Evolutionary conservation across 2,329 filamentous ascomycete genomes (phyloP).

Genomic region (Acephala macrosclerotiorum): DNA sequence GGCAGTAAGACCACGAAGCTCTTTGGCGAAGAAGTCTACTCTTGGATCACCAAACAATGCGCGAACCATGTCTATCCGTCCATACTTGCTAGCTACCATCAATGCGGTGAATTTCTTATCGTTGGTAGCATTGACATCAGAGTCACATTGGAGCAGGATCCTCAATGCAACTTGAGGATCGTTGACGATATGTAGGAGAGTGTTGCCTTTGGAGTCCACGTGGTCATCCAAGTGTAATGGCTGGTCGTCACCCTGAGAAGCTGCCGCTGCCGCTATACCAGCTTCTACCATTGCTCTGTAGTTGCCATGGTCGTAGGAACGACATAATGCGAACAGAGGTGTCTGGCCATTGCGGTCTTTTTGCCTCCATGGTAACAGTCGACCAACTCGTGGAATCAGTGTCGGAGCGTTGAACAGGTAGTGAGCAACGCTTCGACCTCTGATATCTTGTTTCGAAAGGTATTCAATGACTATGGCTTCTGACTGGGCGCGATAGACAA

Average conservation of each 20-base stretch:
- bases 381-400: slow-evolving; percentile 79
- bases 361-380: slow-evolving; percentile 84
- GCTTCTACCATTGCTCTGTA: slow-evolving; percentile 89
- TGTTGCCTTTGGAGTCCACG: slow-evolving; percentile 91
- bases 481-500: slow-evolving; percentile 65
- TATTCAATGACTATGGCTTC: slow-evolving; percentile 70
- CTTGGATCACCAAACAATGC: slow-evolving; percentile 86
- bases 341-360: slow-evolving; percentile 97
- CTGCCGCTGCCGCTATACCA: slow-evolving; percentile 77
- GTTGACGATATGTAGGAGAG: slow-evolving; percentile 92
- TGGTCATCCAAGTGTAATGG: slow-evolving; percentile 93
- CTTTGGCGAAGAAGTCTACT: slow-evolving; percentile 84
- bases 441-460: slow-evolving; percentile 77
- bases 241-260: slow-evolving; percentile 77
- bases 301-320: slow-evolving; percentile 91
- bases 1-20: slow-evolving; percentile 87
- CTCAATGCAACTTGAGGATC: slow-evolving; percentile 78
- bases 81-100: slow-evolving; percentile 99
- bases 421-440: slow-evolving; percentile 91
- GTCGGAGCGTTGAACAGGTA: slow-evolving; percentile 92
- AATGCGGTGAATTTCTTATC: slow-evolving; percentile 94
- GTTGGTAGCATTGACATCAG: slow-evolving; percentile 95
- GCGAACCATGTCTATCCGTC: slow-evolving; percentile 90
- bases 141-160: slow-evolving; percentile 84
- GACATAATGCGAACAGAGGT: slow-evolving; percentile 92